These are phyloP conservation scores for Sugiyamaella japonica DNA, from an alignment of 1,139 yeast species.

Conservation along the genomic window DNA sequence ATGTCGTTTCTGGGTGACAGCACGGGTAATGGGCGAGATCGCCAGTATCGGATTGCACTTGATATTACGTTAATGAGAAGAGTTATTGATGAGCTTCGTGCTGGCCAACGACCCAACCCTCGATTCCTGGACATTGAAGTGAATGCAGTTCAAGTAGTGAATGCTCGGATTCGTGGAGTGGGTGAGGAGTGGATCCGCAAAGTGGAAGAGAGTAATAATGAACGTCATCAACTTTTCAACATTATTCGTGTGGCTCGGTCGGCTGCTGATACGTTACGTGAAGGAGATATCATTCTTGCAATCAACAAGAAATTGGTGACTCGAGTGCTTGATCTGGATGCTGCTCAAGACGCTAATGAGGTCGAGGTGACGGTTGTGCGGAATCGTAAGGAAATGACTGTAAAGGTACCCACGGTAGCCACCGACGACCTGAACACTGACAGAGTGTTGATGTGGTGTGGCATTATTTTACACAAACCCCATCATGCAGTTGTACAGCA, in stretches of 20 bases:
- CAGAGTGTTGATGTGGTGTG: constrained; percentile 76
- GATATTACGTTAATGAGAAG: constrained; percentile 64
- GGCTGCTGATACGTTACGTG: constrained; percentile 41
- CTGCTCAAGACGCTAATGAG: constrained; percentile 50
- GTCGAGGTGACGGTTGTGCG: constrained; percentile 64
- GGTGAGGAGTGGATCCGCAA: constrained; percentile 76
- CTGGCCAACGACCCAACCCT: constrained; percentile 54
- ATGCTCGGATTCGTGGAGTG: constrained; percentile 83
- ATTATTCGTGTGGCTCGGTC: constrained; percentile 73
- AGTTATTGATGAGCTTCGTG: constrained; percentile 57
- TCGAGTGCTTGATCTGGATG: constrained; percentile 64
- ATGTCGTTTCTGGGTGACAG: constrained; percentile 76
- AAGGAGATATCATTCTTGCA: constrained; percentile 73
- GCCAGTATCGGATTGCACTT: constrained; percentile 75
- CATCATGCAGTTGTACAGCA: constrained; percentile 76
- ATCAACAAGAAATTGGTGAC: constrained; percentile 66
- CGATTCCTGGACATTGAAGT: constrained; percentile 80
- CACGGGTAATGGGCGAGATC: constrained; percentile 53
- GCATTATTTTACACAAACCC: constrained; percentile 66
- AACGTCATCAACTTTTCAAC: constrained; percentile 69
- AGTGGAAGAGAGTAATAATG: constrained; percentile 56
- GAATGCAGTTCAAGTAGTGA: constrained; percentile 63
- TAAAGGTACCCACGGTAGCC: constrained; percentile 63
- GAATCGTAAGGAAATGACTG: constrained; percentile 52
- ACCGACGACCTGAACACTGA: constrained; percentile 61